Conservation (phyloP, 139 green algal species). For the Astrephomene gubernaculifera region DNA sequence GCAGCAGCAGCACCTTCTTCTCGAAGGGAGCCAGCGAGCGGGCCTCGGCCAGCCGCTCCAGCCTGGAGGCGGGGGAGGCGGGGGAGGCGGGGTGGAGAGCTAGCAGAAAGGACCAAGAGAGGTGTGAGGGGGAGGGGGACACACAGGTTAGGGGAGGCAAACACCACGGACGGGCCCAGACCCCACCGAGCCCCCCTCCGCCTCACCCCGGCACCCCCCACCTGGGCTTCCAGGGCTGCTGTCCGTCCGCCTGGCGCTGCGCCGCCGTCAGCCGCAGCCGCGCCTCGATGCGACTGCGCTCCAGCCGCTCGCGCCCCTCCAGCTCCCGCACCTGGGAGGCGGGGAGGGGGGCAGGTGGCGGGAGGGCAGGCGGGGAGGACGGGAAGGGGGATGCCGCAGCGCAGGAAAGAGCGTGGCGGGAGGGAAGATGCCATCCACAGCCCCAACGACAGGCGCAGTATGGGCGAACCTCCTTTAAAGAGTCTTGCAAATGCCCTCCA, state of each 20-base stretch:
- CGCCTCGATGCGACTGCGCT: conserved; percentile 23
- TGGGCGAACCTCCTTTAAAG: no score
- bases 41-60: conserved; percentile 34
- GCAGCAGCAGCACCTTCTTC: conserved; percentile 39
- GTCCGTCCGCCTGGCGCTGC: conserved; percentile 19
- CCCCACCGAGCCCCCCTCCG: no score
- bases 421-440: no score
- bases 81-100: background rate
- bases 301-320: conserved; percentile 21
- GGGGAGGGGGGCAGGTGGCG: background rate
- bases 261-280: conserved; percentile 37
- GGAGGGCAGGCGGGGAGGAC: no score
- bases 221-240: conserved; percentile 25
- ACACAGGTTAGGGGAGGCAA: no score
- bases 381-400: background rate
- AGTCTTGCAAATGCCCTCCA: no score
- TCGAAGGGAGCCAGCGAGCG: conserved; percentile 25
- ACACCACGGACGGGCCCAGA: background rate
- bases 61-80: background rate
- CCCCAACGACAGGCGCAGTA: no score
- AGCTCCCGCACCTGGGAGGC: conserved; percentile 26
- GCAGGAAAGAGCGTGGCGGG: no score
- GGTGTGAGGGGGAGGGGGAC: no score
- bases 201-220: no score
- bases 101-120: no score